A percentile compares a stretch with the other conserved stretches of the same genome.
phyloP scores from a whole-genome alignment of 2,329 filamentous ascomycete genomes.

The Aspergillus texensis region DNA sequence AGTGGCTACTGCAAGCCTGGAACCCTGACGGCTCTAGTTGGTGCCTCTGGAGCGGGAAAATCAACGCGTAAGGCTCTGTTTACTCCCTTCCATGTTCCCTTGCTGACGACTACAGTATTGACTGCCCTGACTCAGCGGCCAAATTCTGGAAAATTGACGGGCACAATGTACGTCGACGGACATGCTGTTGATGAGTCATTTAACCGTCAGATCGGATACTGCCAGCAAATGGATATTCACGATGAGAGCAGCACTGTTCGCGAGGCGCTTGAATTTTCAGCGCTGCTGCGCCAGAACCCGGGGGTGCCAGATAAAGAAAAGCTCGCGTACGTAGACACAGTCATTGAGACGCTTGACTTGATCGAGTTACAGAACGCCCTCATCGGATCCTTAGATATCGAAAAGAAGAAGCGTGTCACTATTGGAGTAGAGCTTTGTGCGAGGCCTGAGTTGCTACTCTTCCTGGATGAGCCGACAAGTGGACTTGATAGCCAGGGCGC shows the following conservation, averaged over 20 bases:
- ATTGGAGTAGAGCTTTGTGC: conserved; percentile 71
- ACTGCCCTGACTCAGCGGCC: conserved; percentile 73
- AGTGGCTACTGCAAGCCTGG: conserved; percentile 76
- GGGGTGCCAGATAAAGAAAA: conserved; percentile 57
- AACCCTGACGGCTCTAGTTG: conserved; percentile 74
- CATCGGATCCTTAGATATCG: conserved; percentile 62
- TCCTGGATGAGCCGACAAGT: conserved; percentile 69
- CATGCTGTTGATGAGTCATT: conserved; percentile 60
- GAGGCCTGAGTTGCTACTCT: conserved; percentile 65
- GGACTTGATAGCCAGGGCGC: conserved; percentile 67
- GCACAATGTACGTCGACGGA: conserved; percentile 67
- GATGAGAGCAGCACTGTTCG: conserved; percentile 66
- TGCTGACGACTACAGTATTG: conserved; percentile 56
- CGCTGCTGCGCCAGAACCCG: conserved; percentile 59
- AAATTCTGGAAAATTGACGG: conserved; percentile 59
- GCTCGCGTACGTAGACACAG: conserved; percentile 62
- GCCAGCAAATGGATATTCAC: conserved; percentile 69
- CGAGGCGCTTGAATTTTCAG: conserved; percentile 67
- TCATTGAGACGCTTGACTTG: conserved; percentile 63
- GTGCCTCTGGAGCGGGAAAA: conserved; percentile 76
- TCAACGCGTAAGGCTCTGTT: conserved; percentile 32
- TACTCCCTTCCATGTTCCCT: neutral
- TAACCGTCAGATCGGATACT: conserved; percentile 68
- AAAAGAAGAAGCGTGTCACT: conserved; percentile 68
- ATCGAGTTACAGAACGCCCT: conserved; percentile 64